Conservation (phyloP, 768 basidiomycete genomes). For the Trametes gibbosa region DNA sequence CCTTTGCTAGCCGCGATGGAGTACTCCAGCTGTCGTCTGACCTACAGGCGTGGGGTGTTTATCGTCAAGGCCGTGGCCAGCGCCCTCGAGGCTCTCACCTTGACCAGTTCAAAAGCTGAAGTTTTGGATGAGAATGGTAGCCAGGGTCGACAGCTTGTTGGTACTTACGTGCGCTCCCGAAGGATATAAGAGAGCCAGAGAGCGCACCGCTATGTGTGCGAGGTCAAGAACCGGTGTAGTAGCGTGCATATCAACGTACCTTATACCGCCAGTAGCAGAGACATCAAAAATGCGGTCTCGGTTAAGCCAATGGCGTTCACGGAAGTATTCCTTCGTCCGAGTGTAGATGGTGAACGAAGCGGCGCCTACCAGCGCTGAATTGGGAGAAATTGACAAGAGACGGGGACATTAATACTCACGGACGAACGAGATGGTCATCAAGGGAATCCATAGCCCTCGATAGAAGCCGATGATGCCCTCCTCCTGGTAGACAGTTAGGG, state of each 20-base stretch:
- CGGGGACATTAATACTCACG: slow-evolving; percentile 52
- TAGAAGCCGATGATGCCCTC: slow-evolving; percentile 91
- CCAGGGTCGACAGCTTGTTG: too few relatives aligned
- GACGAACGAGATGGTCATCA: slow-evolving; percentile 94
- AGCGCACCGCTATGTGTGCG: slow-evolving; percentile 63
- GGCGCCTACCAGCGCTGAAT: slow-evolving; percentile 51
- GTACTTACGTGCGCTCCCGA: slow-evolving; percentile 83
- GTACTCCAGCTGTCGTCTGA: slow-evolving; percentile 89
- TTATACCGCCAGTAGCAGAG: slow-evolving; percentile 73
- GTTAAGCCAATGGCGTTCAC: slow-evolving; percentile 54
- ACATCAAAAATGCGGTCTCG: slow-evolving; percentile 64
- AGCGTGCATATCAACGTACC: slow-evolving; percentile 14
- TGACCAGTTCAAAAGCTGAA: slow-evolving; percentile 90
- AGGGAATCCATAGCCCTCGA: slow-evolving; percentile 87
- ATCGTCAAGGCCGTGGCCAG: background rate
- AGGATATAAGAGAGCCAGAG: slow-evolving; percentile 85
- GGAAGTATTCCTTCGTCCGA: slow-evolving; percentile 73
- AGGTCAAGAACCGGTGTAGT: background rate
- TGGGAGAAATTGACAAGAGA: slow-evolving; percentile 1
- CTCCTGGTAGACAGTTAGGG: slow-evolving; percentile 72
- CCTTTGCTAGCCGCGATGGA: slow-evolving; percentile 84
- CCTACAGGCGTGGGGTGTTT: slow-evolving; percentile 40
- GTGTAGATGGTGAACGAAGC: slow-evolving; percentile 92
- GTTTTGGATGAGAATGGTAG: slow-evolving; percentile 18
- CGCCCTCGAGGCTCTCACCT: slow-evolving; percentile 49